Percentiles rank a stretch among this genome's conserved stretches.
Conservation (phyloP, 768 basidiomycete species). For the Boletus rubropictus region DNA sequence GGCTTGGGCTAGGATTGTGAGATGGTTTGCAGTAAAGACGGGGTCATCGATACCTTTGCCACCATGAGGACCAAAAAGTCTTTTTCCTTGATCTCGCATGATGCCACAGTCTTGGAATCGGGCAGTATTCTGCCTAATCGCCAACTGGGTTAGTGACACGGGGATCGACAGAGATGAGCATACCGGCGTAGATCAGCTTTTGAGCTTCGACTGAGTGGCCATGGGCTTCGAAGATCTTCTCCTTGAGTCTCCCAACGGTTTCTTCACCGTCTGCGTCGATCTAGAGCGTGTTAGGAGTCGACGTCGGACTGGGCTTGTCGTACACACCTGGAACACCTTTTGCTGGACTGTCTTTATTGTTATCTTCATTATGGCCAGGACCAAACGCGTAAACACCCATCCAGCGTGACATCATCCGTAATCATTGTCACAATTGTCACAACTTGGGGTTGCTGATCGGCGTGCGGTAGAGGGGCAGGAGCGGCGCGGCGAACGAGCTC, state of each 20-base stretch:
- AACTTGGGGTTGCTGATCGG: conserved; percentile 21
- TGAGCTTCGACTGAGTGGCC: conserved; percentile 69
- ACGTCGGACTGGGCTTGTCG: neutral
- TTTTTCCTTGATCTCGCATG: conserved; percentile 93
- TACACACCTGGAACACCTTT: conserved; percentile 76
- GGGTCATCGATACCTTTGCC: conserved; percentile 61
- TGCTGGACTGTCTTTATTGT: conserved; percentile 94
- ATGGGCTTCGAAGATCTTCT: conserved; percentile 73
- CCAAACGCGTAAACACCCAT: conserved; percentile 7
- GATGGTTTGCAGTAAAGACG: neutral
- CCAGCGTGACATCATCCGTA: conserved; percentile 21
- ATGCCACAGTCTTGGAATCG: conserved; percentile 83
- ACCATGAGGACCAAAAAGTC: conserved; percentile 99
- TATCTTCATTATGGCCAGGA: conserved; percentile 66
- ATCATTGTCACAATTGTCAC: conserved; percentile 20
- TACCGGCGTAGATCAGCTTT: conserved; percentile 95
- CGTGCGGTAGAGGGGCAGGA: conserved; percentile 18
- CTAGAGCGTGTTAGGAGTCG: conserved; percentile 30
- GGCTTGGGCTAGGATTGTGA: conserved; percentile 48
- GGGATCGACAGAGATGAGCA: conserved; percentile 17
- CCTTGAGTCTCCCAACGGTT: conserved; percentile 74
- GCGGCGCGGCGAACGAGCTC: conserved; percentile 11
- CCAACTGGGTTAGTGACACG: neutral
- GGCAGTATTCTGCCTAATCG: conserved; percentile 79
- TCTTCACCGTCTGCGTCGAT: conserved; percentile 74